Conservation (phyloP, 2,329 filamentous ascomycete species). For the Penicillium sp. region DNA sequence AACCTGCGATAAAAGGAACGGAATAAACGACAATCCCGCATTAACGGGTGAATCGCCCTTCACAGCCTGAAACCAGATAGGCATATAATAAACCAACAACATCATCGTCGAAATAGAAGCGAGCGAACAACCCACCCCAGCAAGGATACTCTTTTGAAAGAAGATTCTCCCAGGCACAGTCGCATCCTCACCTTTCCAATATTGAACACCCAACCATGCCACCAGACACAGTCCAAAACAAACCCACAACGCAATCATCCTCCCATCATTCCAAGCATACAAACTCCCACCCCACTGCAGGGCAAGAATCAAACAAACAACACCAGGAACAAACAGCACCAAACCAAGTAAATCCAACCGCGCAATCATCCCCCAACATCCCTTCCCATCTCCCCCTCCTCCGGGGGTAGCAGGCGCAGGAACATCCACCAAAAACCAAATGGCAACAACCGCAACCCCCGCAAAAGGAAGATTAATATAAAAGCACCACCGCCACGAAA, state of each 20-base stretch:
- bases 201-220: slow-evolving; percentile 29
- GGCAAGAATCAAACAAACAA: slow-evolving; percentile 65
- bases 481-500: slow-evolving; percentile 27
- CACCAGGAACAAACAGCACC: slow-evolving; percentile 62
- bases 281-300: slow-evolving; percentile 57
- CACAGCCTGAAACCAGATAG: slow-evolving; percentile 43
- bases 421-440: neutral
- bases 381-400: neutral
- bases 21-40: slow-evolving; percentile 39
- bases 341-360: slow-evolving; percentile 62
- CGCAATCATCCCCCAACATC: neutral
- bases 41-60: slow-evolving; percentile 44
- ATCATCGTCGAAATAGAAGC: slow-evolving; percentile 3
- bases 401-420: neutral
- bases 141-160: slow-evolving; percentile 17
- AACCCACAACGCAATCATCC: slow-evolving; percentile 36
- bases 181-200: slow-evolving; percentile 29
- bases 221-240: slow-evolving; percentile 28
- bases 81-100: slow-evolving; percentile 15
- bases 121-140: slow-evolving; percentile 1
- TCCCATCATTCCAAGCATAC: slow-evolving; percentile 34
- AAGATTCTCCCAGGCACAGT: slow-evolving; percentile 34
- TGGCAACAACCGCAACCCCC: slow-evolving; percentile 5
- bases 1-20: slow-evolving; percentile 41
- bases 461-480: slow-evolving; percentile 23